These are phyloP conservation scores for Candida parachauliodes DNA, from an alignment of 805 yeast species.

Conservation along the genomic window DNA sequence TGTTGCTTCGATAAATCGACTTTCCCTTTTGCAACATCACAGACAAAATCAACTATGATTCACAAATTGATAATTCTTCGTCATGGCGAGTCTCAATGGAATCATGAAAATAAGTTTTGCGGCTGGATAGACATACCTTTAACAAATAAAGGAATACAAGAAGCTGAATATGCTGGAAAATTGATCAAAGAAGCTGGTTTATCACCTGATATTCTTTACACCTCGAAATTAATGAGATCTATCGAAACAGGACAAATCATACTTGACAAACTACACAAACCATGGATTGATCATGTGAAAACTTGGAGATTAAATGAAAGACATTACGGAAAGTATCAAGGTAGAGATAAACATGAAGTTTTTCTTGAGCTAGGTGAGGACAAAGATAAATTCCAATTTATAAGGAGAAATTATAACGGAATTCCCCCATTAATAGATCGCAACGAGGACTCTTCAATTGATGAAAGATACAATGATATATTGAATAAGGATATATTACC, in stretches of 20 bases:
- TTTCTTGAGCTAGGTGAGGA: conserved; percentile 33
- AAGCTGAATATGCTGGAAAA: conserved; percentile 38
- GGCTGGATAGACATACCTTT: conserved; percentile 46
- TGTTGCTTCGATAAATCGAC: not conserved
- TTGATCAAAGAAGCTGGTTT: conserved; percentile 25
- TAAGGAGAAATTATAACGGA: conserved; percentile 36
- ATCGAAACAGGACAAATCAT: conserved; percentile 41
- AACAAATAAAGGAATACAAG: conserved; percentile 32
- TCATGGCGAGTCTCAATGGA: conserved; percentile 44
- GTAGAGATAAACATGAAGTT: conserved; percentile 34
- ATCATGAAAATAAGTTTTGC: conserved; percentile 40
- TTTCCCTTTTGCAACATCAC: conserved; percentile 1
- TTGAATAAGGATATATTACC: conserved; percentile 24
- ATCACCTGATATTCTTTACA: conserved; percentile 32
- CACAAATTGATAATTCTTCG: conserved; percentile 40
- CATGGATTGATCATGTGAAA: conserved; percentile 37
- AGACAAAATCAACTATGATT: conserved; percentile 11
- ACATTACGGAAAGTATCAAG: conserved; percentile 43
- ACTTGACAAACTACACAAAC: conserved; percentile 25
- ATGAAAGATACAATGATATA: conserved; percentile 30
- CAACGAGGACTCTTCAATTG: conserved; percentile 28
- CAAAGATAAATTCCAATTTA: conserved; percentile 34
- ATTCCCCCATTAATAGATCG: conserved; percentile 29
- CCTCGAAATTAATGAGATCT: conserved; percentile 37
- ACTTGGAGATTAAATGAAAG: conserved; percentile 43